Conservation (phyloP, 768 basidiomycete species). For the Pholiota microspora region DNA sequence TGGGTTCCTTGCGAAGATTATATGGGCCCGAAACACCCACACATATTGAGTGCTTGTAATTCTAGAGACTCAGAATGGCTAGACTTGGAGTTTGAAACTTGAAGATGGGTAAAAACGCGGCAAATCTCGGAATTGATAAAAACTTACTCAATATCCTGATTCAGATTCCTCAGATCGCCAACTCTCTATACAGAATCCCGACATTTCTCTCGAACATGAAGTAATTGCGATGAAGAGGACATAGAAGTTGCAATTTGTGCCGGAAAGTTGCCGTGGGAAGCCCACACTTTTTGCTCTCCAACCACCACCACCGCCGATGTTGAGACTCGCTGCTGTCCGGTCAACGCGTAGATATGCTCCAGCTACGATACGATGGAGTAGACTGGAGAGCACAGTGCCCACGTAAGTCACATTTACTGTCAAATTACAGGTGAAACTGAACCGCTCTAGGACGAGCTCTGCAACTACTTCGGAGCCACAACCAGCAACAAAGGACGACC, state of each 20-base stretch:
- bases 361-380: constrained; percentile 9
- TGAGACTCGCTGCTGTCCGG: constrained; percentile 19
- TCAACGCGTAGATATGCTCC: constrained; percentile 17
- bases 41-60: no score
- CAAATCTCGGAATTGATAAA: neutral
- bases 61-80: no score
- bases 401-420: neutral
- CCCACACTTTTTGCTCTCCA: constrained; percentile 9
- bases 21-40: no score
- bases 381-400: constrained; percentile 9
- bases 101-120: neutral
- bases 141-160: no score
- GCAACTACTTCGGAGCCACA: neutral
- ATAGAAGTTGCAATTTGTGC: no score
- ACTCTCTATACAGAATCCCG: no score
- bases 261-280: constrained; percentile 16
- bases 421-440: neutral
- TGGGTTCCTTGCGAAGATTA: no score
- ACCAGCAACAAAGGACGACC: neutral
- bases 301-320: constrained; percentile 19
- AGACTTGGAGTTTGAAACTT: no score
- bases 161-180: no score
- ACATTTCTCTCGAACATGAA: neutral
- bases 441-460: neutral
- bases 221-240: neutral